These are phyloP conservation scores for Leishmania mexicana DNA, from an alignment of 208 protist species.

Conservation along the genomic window DNA sequence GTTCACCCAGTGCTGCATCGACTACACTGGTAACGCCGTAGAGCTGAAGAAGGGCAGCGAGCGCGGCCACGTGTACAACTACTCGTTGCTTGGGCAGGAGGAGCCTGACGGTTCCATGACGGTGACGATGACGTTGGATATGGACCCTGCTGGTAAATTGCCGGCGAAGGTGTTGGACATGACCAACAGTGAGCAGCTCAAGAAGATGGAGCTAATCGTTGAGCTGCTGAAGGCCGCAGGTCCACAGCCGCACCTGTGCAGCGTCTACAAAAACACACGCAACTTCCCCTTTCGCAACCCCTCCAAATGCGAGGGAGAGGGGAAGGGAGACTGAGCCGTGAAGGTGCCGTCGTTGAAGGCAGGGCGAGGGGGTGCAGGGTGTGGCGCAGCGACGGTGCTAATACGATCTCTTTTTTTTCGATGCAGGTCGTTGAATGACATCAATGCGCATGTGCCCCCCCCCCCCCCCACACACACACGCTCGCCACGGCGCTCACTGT, in stretches of 20 bases:
- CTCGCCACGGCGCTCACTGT: background rate
- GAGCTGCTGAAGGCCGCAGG: slow-evolving; percentile 17
- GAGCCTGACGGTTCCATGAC: slow-evolving; percentile 52
- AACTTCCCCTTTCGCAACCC: slow-evolving; percentile 9
- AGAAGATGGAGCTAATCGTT: slow-evolving; percentile 29
- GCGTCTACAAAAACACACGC: slow-evolving; percentile 31
- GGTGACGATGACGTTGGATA: slow-evolving; percentile 39
- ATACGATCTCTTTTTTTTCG: background rate
- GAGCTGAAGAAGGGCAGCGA: slow-evolving; percentile 21
- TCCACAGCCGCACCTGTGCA: slow-evolving; percentile 9
- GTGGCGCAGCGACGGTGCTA: background rate
- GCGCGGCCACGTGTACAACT: slow-evolving; percentile 28
- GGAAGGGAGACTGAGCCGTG: background rate
- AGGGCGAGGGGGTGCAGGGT: background rate
- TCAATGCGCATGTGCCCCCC: background rate
- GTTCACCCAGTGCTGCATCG: slow-evolving; percentile 40
- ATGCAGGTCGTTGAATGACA: background rate
- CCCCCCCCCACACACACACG: background rate
- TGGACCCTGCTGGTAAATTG: slow-evolving; percentile 37
- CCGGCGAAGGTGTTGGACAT: slow-evolving; percentile 37
- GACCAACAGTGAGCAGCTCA: slow-evolving; percentile 34
- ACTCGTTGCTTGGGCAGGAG: slow-evolving; percentile 42
- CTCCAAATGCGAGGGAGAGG: background rate
- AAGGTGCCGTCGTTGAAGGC: background rate
- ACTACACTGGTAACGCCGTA: slow-evolving; percentile 30